Base-by-base conservation (phyloP, 805 yeast species). In the Clavispora carvajalis region DNA sequence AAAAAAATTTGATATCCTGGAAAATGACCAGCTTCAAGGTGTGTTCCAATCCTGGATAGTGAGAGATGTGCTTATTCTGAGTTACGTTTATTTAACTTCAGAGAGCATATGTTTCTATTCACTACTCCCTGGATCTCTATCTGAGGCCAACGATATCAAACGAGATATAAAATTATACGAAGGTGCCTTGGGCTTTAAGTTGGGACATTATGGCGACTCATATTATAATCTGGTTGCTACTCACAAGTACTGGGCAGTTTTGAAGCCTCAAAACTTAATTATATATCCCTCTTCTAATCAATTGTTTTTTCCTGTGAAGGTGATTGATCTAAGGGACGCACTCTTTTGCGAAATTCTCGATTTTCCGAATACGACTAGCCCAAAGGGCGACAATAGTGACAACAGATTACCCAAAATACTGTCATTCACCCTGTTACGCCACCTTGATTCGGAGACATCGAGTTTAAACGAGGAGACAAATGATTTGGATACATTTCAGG, bases 51-150 rank as follows among this genome's bases (percentile, higher is more conserved):
- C 89, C 22, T 90, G 96, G 95, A 65, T 90, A 26, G 67, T 88
- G 42, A 76, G 80, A 44, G 95, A 86, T 52, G 93, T 90, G 0
- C 65, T 91, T 21, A 63, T 89, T 19, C 96, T 88, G 59, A 98
- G 98, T 2, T 90, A 85, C 52, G 59, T 89, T 13, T 84, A 84
- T 51, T 59, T 91, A 19, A 89, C 97, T 1, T 60, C 68, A 33
- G 65, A 72, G 12, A 76, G 77, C 45, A 56, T 90, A 5, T 62
- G 87, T 33, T 91, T 86, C 55, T 83, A 83, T 63, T 93, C 96
- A 0, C 80, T 78, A 49, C 59, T 91, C 8, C 96, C 97, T 0
- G 50, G 50, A 3, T 50, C 40, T 44, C 34, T 44, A 19, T 36
- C 47, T 11, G 42, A 28, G 18, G 37, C 38, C 1, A 51, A 48